These are phyloP conservation scores for Dictyostelium purpureum DNA, from an alignment of 78 protist genomes.

Conservation along the genomic window DNA sequence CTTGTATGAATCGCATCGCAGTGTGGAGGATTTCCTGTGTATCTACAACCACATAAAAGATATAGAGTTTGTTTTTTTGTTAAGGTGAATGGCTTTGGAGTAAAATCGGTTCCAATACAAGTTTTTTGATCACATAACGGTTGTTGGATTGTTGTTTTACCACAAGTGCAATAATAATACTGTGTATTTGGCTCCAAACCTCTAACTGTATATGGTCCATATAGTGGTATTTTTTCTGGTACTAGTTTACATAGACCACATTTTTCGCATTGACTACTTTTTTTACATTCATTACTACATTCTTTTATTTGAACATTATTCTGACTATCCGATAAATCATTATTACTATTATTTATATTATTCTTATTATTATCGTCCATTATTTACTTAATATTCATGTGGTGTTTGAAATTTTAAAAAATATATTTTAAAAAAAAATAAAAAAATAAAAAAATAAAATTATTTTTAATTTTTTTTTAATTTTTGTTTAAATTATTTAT, in stretches of 20 bases:
- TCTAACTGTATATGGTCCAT: conserved; percentile 38
- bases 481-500: not conserved
- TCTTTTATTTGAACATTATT: not conserved
- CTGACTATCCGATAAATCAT: no score
- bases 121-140: conserved; percentile 59
- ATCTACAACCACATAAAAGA: conserved; percentile 68
- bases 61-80: conserved; percentile 23
- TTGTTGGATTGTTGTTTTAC: conserved; percentile 41
- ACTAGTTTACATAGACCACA: conserved; percentile 46
- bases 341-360: not conserved
- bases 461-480: not conserved
- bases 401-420: not conserved
- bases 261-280: conserved; percentile 10
- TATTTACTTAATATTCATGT: not conserved
- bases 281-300: not conserved
- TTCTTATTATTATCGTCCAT: not conserved
- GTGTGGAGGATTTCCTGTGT: conserved; percentile 20
- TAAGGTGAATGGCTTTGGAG: conserved; percentile 20
- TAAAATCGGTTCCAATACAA: conserved; percentile 16
- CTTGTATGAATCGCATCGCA: conserved; percentile 57
- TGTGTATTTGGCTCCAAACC: conserved; percentile 14
- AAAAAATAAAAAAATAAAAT: no score
- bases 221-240: conserved; percentile 58
- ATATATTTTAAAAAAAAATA: no score
- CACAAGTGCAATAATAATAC: conserved; percentile 66